Evolutionary conservation across 2,329 filamentous ascomycete genomes (phyloP).

Genomic region (Iodosphaeria phyllophila): DNA sequence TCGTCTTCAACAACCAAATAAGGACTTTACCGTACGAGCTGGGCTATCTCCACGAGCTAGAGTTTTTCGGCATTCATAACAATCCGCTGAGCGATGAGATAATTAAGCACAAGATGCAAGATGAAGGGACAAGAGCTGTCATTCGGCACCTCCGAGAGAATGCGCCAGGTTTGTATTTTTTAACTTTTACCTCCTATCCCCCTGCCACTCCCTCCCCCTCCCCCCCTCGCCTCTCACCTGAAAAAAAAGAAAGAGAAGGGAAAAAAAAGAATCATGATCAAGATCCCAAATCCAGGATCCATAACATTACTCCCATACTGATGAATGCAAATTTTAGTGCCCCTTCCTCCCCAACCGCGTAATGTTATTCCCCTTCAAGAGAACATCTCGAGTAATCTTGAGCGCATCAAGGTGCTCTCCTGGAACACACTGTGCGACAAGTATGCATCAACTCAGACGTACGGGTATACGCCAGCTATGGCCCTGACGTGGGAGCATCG

Average conservation of each 20-base stretch:
- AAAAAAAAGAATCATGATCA: too few species aligned
- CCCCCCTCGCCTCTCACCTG: not conserved
- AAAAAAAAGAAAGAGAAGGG: too few species aligned
- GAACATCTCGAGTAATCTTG: conserved; percentile 35
- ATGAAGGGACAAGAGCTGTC: conserved; percentile 71
- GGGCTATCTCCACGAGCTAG: conserved; percentile 73
- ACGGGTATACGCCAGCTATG: conserved; percentile 74
- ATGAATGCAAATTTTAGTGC: conserved; percentile 30
- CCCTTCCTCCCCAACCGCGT: conserved; percentile 57
- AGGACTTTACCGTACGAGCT: conserved; percentile 68
- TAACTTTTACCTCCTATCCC: too few species aligned
- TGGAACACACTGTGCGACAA: conserved; percentile 96
- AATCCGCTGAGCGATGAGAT: conserved; percentile 64
- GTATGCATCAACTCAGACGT: conserved; percentile 68
- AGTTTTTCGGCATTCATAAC: conserved; percentile 80
- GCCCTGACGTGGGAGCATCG: conserved; percentile 80
- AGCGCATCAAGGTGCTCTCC: conserved; percentile 70
- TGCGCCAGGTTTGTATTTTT: conserved; percentile 57
- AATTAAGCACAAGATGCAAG: conserved; percentile 69
- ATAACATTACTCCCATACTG: not conserved
- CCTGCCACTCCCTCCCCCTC: not conserved
- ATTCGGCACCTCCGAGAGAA: conserved; percentile 70
- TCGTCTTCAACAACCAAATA: conserved; percentile 83
- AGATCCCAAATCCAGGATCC: too few species aligned
- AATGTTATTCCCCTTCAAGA: conserved; percentile 63